phyloP scores from a whole-genome alignment of 2,329 filamentous ascomycete genomes.

The Cordyceps sp. region DNA sequence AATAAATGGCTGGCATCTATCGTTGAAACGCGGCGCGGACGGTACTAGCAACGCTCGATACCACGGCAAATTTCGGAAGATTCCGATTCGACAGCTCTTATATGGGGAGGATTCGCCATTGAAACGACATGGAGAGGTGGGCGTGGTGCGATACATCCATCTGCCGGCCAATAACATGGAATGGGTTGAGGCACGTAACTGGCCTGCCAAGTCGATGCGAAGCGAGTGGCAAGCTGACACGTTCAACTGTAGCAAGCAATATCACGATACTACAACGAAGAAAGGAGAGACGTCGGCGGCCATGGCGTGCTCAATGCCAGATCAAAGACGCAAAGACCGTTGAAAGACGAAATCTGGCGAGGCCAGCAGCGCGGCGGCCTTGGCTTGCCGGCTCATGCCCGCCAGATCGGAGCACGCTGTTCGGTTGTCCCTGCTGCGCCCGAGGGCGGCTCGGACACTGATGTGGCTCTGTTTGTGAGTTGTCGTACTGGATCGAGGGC shows the following conservation, averaged over 20 bases:
- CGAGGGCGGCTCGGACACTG: not conserved
- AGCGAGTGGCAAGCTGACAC: too few species aligned
- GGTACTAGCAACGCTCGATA: not conserved
- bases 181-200: not conserved
- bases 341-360: not conserved
- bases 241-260: too few species aligned
- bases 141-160: not conserved
- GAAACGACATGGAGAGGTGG: not conserved
- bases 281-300: not conserved
- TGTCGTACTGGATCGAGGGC: too few species aligned
- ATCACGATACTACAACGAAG: not conserved
- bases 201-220: too few species aligned
- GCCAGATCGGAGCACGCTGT: not conserved
- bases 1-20: not conserved
- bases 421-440: not conserved
- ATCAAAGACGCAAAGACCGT: not conserved
- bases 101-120: not conserved
- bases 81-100: not conserved
- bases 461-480: not conserved
- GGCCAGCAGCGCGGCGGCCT: not conserved
- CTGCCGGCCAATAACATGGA: not conserved
- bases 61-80: not conserved
- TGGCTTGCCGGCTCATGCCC: not conserved
- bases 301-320: not conserved
- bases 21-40: not conserved